Percentiles rank a stretch among this genome's conserved stretches.
Evolutionary conservation across 371 early-diverging fungal species (phyloP).

Genomic region (Mortierella sp.): DNA sequence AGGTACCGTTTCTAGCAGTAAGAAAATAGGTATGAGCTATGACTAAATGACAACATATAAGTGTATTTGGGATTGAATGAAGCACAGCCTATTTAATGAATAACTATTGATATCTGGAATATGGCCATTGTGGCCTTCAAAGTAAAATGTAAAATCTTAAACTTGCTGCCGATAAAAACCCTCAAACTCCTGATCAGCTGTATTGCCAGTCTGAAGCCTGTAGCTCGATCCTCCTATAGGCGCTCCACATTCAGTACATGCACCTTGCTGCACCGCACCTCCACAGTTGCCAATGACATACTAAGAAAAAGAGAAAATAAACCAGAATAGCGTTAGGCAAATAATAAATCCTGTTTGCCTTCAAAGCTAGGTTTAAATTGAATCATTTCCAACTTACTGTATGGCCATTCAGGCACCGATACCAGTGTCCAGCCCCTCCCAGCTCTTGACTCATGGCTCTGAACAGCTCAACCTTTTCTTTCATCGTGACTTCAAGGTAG

Average conservation of each 20-base stretch:
- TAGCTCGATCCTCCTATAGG: conserved; percentile 32
- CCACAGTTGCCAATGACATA: conserved; percentile 43
- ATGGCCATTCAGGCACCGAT: conserved; percentile 61
- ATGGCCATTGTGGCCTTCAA: too few species aligned
- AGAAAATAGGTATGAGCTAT: too few species aligned
- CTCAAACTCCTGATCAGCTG: conserved; percentile 32
- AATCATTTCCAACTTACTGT: conserved; percentile 18
- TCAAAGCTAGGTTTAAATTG: neutral
- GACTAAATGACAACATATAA: too few species aligned
- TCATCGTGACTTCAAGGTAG: conserved; percentile 14
- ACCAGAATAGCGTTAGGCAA: neutral
- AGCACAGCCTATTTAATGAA: too few species aligned
- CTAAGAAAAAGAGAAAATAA: conserved; percentile 14
- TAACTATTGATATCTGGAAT: too few species aligned
- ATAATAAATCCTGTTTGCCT: neutral
- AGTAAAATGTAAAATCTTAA: too few species aligned
- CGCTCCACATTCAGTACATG: conserved; percentile 40
- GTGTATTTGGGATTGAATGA: too few species aligned
- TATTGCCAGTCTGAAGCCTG: conserved; percentile 17
- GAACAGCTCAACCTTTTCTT: conserved; percentile 57
- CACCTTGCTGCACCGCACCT: conserved; percentile 17
- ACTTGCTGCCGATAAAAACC: neutral
- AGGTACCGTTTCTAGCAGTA: too few species aligned
- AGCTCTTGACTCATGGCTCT: conserved; percentile 52
- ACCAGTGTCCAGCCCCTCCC: conserved; percentile 57